Evolutionary conservation across 140 eudicot species (phyloP).

Genomic region (Cichorium intybus): DNA sequence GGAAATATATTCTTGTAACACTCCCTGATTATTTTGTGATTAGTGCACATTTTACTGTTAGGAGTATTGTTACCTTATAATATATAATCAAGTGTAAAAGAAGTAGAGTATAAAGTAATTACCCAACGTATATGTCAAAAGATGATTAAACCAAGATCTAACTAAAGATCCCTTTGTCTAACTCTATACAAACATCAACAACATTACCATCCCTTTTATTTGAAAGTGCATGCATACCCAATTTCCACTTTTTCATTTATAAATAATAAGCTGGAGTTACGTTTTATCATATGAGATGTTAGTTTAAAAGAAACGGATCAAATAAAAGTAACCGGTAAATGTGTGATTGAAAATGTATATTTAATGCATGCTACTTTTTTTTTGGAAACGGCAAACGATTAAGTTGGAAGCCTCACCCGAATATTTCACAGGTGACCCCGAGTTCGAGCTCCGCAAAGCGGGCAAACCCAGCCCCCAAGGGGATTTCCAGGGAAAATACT

Average conservation of each 20-base stretch:
- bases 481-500: too few species aligned
- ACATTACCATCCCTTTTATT: slow-evolving; percentile 6
- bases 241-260: neutral
- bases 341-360: neutral
- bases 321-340: too few species aligned
- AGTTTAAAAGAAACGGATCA: neutral
- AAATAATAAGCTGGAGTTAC: neutral
- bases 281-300: too few species aligned
- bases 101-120: neutral
- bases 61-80: neutral
- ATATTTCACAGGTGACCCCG: too few species aligned
- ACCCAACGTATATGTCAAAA: slow-evolving; percentile 15
- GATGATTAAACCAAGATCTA: slow-evolving; percentile 32
- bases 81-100: neutral
- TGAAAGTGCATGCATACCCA: neutral
- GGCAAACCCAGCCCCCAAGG: too few species aligned
- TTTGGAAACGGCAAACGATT: too few species aligned
- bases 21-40: too few species aligned
- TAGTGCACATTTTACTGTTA: too few species aligned
- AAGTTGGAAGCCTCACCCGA: too few species aligned
- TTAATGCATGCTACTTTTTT: too few species aligned
- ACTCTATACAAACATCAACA: slow-evolving; percentile 30
- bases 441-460: too few species aligned
- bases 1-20: too few species aligned
- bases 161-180: slow-evolving; percentile 23